Evolutionary conservation across 495 filamentous ascomycete species (phyloP).

Genomic region (Peziza echinospora): DNA sequence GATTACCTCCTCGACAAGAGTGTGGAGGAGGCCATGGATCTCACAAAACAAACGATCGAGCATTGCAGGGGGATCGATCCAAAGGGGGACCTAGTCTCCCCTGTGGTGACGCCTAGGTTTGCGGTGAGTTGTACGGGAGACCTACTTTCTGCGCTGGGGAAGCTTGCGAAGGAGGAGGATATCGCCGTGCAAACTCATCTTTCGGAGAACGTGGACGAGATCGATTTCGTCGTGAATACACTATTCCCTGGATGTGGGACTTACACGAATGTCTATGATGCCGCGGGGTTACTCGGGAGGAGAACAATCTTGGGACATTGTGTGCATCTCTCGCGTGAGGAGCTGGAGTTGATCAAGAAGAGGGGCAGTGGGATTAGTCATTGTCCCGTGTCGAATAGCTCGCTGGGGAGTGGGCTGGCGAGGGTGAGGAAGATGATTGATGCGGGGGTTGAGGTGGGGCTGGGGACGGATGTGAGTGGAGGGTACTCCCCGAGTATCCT

Average conservation of each 20-base stretch:
- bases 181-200: conserved; percentile 80
- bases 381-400: conserved; percentile 69
- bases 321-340: conserved; percentile 45
- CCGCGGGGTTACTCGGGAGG: conserved; percentile 39
- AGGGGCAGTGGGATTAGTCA: conserved; percentile 49
- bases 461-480: conserved; percentile 79
- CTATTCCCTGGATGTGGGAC: conserved; percentile 41
- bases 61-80: conserved; percentile 51
- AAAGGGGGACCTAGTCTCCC: conserved; percentile 33
- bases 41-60: conserved; percentile 38
- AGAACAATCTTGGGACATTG: conserved; percentile 74
- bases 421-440: conserved; percentile 52
- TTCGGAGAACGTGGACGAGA: conserved; percentile 57
- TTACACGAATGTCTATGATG: conserved; percentile 69
- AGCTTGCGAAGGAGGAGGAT: conserved; percentile 33
- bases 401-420: conserved; percentile 51
- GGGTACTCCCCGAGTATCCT: conserved; percentile 64
- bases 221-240: conserved; percentile 46
- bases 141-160: conserved; percentile 39
- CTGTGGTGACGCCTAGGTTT: conserved; percentile 81
- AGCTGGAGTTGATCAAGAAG: conserved; percentile 37
- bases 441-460: conserved; percentile 49
- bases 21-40: conserved; percentile 30
- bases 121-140: conserved; percentile 48
- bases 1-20: conserved; percentile 52